Conservation (phyloP, 2,329 filamentous ascomycete genomes). For the Fusarium circinatum region DNA sequence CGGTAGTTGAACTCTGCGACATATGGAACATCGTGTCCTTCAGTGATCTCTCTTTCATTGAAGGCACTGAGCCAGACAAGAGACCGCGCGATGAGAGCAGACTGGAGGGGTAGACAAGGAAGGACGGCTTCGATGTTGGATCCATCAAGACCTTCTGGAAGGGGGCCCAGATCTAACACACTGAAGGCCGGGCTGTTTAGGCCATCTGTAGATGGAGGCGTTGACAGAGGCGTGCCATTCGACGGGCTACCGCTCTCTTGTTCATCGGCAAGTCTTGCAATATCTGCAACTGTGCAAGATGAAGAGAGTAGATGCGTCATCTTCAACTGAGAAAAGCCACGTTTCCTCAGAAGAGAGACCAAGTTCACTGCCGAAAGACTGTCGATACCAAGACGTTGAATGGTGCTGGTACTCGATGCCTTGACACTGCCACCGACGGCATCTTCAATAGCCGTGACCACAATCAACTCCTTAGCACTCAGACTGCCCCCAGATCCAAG, state of each 20-base stretch:
- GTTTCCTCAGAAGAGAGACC: not conserved
- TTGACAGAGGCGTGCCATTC: not conserved
- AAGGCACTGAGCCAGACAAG: slow-evolving; percentile 3
- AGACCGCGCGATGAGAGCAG: slow-evolving; percentile 14
- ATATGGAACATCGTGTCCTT: slow-evolving; percentile 3
- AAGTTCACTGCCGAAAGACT: slow-evolving; percentile 21
- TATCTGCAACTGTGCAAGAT: not conserved
- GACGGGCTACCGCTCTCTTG: not conserved
- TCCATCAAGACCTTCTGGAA: not conserved
- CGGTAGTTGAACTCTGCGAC: slow-evolving; percentile 21
- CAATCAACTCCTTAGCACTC: not conserved
- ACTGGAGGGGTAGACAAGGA: slow-evolving; percentile 25
- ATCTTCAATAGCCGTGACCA: not conserved
- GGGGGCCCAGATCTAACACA: not conserved
- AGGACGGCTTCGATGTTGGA: not conserved
- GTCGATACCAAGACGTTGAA: slow-evolving; percentile 17
- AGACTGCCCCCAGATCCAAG: fast-evolving
- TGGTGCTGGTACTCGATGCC: not conserved
- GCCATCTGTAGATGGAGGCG: not conserved
- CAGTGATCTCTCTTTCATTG: not conserved
- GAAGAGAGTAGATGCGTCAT: not conserved
- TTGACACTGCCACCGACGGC: not conserved
- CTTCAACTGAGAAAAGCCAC: slow-evolving; percentile 8
- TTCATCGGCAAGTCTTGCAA: not conserved
- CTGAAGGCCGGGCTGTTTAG: fast-evolving